Evolutionary conservation across 306 rosid species (phyloP), one percentile per base, ranked within the genome.

Genomic region (Prinsepia uniflora): DNA sequence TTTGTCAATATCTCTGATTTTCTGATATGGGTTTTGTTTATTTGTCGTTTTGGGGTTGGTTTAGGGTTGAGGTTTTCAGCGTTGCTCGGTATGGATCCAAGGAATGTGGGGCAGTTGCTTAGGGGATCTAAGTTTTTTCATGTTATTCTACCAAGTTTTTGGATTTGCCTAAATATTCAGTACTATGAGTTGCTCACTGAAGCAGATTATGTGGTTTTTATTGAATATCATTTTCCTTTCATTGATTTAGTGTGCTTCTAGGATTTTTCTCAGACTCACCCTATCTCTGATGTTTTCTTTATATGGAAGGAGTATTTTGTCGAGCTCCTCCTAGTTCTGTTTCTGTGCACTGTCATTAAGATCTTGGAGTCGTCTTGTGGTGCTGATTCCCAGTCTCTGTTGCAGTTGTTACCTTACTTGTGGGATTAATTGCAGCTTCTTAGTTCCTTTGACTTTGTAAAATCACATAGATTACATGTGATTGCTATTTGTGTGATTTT

Each of bases 41-140:
- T 62, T 72, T 53, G 69, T 49, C 17, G 34, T 63, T 15, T 53
- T 72, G 22, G 48, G 56, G 72, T 14, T 60, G 70, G 17, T 59
- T 78, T 83, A 87, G 85, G 92, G 89, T 83, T 83, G 79, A 61
- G 75, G 67, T 81, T 62, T 83, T 65, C 75, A 75, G 78, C 59
- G 60, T 76, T 72, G 46, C 61, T 75, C 19, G 43, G 71, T 39
- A 66, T 65, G 76, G 76, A 75, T 77, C 74, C 78, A 49, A 55
- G 68, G 54, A 53, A 60, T 67, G 74, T 41, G 34, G 19, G 62
- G 75, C 67, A 54, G 70, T 6, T 73, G 62, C 75, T 73, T 10
- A 15, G 3, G 48, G 73, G 20, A 68, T 19, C 44, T 39, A 61
- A 42, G 22, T 5, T 48, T 74, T 47, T 30, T 6, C 18, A 19